These are phyloP conservation scores for Trichoderma semiorbis DNA, from an alignment of 2,329 filamentous ascomycete species.

Conservation along the genomic window DNA sequence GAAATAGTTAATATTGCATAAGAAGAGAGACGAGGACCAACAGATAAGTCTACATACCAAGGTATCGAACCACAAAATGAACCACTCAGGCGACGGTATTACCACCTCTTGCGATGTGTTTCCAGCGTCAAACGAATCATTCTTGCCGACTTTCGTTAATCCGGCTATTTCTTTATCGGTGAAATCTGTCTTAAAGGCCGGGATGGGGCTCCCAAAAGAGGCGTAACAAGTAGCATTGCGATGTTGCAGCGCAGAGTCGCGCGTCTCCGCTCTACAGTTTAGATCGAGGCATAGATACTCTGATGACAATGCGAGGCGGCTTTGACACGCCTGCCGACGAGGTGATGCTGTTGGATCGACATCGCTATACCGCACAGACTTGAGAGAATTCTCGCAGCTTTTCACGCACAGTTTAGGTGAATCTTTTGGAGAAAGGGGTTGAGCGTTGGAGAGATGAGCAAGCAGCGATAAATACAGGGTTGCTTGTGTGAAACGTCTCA, in stretches of 20 bases:
- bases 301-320: constrained; percentile 11
- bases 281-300: constrained; percentile 12
- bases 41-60: constrained; percentile 28
- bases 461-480: neutral
- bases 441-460: neutral
- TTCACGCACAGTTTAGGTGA: neutral
- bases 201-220: neutral
- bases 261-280: neutral
- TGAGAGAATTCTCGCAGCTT: neutral
- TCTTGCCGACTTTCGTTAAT: constrained; percentile 29
- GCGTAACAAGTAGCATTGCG: constrained; percentile 15
- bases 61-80: constrained; percentile 37
- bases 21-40: neutral
- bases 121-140: constrained; percentile 23
- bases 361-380: neutral
- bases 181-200: constrained; percentile 26
- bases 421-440: neutral
- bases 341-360: neutral
- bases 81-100: constrained; percentile 34
- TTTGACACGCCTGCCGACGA: neutral
- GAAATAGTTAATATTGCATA: neutral
- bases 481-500: neutral
- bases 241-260: neutral
- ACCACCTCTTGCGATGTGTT: constrained; percentile 30
- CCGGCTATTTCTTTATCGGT: constrained; percentile 32